phyloP scores from a whole-genome alignment of 108 stramenopile genomes.

The Pseudonitzschia multiseries region DNA sequence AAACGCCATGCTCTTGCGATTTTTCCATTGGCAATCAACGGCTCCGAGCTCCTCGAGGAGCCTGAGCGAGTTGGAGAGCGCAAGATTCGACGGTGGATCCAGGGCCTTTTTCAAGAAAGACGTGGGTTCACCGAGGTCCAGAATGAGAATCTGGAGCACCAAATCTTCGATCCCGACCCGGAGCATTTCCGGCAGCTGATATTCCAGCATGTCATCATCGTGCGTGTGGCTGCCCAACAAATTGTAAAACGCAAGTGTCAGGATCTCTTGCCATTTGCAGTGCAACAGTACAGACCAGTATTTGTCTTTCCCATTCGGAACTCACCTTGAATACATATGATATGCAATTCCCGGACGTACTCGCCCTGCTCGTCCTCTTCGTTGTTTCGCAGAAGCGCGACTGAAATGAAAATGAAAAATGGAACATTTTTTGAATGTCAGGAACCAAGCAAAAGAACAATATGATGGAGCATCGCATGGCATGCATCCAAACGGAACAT shows the following conservation, averaged over 20 bases:
- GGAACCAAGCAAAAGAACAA: background rate
- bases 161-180: conserved; percentile 90
- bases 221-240: conserved; percentile 39
- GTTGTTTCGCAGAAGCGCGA: conserved; percentile 84
- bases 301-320: background rate
- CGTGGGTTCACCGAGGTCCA: conserved; percentile 70
- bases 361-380: conserved; percentile 93
- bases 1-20: background rate
- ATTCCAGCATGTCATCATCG: conserved; percentile 55
- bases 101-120: conserved; percentile 67
- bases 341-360: conserved; percentile 83
- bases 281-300: background rate
- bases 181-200: conserved; percentile 87
- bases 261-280: background rate
- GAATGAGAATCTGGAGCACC: conserved; percentile 78
- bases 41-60: conserved; percentile 68
- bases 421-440: no score
- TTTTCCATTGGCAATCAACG: conserved; percentile 48
- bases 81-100: conserved; percentile 65
- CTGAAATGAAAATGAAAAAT: conserved; percentile 10
- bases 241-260: background rate
- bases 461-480: background rate
- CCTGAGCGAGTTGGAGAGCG: conserved; percentile 60
- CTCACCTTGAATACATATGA: conserved; percentile 66
- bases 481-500: background rate